Conservation (phyloP, 768 basidiomycete species). For the Dictyophora rubrovolvata region DNA sequence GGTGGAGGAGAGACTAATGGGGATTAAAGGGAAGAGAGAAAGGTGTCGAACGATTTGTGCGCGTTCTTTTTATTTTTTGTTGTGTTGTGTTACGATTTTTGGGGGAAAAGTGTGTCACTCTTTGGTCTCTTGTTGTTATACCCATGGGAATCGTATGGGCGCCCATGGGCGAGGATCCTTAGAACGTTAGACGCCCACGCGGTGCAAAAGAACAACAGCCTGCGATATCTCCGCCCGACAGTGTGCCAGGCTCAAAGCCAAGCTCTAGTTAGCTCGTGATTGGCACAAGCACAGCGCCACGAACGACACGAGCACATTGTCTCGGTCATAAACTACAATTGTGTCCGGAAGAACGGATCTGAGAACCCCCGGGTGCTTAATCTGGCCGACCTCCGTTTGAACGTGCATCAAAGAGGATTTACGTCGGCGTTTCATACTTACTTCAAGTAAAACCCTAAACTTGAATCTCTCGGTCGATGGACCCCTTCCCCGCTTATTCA, state of each 20-base stretch:
- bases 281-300: not conserved
- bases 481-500: no score
- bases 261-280: no score
- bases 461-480: no score
- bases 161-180: not conserved
- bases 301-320: not conserved
- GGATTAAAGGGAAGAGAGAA: not conserved
- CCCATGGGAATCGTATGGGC: not conserved
- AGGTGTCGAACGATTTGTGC: not conserved
- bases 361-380: not conserved
- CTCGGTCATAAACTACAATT: not conserved
- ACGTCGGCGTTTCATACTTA: no score
- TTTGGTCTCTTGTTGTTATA: not conserved
- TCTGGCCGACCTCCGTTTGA: not conserved
- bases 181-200: not conserved
- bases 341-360: not conserved
- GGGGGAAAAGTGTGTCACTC: not conserved
- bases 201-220: not conserved
- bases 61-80: no score
- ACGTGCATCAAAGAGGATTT: no score
- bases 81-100: no score
- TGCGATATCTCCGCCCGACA: not conserved
- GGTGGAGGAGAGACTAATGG: no score
- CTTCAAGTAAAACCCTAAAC: no score
- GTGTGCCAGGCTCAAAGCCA: not conserved